Evolutionary conservation across 2,329 filamentous ascomycete species (phyloP), one percentile per base, ranked within the genome.

Genomic region (Pestalotiopsis sp.): DNA sequence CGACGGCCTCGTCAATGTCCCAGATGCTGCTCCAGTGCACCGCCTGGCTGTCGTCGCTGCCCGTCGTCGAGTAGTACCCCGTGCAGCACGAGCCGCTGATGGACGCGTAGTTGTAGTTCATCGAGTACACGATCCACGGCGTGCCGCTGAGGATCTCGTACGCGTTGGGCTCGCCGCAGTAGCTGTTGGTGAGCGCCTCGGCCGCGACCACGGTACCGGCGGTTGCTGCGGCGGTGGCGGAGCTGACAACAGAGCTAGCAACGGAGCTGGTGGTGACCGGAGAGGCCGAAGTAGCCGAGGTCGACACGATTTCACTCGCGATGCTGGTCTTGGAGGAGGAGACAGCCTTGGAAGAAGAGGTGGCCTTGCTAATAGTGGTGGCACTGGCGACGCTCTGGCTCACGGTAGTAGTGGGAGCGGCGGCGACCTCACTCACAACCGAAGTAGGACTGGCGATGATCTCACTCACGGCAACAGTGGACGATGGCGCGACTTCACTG

Each of bases 41-140:
- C 20, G 68, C 73, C 27, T 75, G 73, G 27, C 72, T 61, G 45
- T 79, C 73, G 66, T 78, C 76, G 20, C 75, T 75, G 6, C 80
- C 79, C n/a, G 75, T 73, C 13, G 78, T 75, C 41, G 75, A 73
- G 20, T 78, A 76, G 71, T 80, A 83, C 60, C 76, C 76, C 1
- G 81, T 83, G 74, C 82, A 83, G 52, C 78, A 78, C 17, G 76
- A 79, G 7, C 82, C 82, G 7, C 75, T 75, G 52, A 81, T 82
- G 62, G 76, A 70, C 38, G 77, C 73, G 64, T 80, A 78, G 71
- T 81, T 81, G 75, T 83, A 83, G 68, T 81, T 80, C 81, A 83
- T 84, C 71, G 81, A 82, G 72, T 78, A 83, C 17, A 83, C 80
- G 57, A 84, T 83, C 81, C 81, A 83, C 9, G 80, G 80, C 0